These are phyloP conservation scores for Alternaria sp. DNA, from an alignment of 2,329 filamentous ascomycete genomes.

Conservation along the genomic window DNA sequence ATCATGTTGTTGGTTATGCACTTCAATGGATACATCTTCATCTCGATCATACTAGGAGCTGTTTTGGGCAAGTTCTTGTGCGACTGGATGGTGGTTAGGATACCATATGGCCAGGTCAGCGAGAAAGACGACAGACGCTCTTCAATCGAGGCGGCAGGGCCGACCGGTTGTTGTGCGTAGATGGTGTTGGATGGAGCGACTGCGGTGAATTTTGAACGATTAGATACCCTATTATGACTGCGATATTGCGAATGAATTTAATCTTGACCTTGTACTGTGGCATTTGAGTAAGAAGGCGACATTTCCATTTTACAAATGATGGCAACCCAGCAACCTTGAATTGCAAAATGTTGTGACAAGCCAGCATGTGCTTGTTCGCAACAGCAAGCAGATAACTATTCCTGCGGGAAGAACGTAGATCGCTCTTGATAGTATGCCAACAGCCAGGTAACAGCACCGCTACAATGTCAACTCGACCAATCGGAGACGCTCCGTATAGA, in stretches of 20 bases:
- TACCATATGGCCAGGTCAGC: slow-evolving; percentile 32
- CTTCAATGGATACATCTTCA: slow-evolving; percentile 76
- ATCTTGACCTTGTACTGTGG: neutral
- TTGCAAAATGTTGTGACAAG: neutral
- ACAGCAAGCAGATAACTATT: neutral
- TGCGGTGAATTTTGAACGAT: neutral
- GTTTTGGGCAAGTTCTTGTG: slow-evolving; percentile 77
- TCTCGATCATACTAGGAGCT: slow-evolving; percentile 80
- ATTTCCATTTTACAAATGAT: neutral
- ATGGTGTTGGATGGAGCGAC: neutral
- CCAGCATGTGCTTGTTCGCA: neutral
- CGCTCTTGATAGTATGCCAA: neutral
- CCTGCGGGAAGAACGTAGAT: neutral
- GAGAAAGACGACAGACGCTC: slow-evolving; percentile 35
- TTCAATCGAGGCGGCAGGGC: slow-evolving; percentile 35
- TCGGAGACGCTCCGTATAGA: neutral
- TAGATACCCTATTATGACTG: slow-evolving; percentile 15
- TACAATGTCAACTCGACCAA: neutral
- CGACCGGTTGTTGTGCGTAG: slow-evolving; percentile 42
- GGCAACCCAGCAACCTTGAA: too few relatives aligned
- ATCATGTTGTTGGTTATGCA: slow-evolving; percentile 77
- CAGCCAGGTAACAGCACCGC: neutral
- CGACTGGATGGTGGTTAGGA: slow-evolving; percentile 63
- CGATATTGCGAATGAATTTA: slow-evolving; percentile 4
- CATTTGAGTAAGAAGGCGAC: too few relatives aligned